Evolutionary conservation across 1,139 yeast genomes (phyloP).

Genomic region (Saccharomycopsis hybrid): DNA sequence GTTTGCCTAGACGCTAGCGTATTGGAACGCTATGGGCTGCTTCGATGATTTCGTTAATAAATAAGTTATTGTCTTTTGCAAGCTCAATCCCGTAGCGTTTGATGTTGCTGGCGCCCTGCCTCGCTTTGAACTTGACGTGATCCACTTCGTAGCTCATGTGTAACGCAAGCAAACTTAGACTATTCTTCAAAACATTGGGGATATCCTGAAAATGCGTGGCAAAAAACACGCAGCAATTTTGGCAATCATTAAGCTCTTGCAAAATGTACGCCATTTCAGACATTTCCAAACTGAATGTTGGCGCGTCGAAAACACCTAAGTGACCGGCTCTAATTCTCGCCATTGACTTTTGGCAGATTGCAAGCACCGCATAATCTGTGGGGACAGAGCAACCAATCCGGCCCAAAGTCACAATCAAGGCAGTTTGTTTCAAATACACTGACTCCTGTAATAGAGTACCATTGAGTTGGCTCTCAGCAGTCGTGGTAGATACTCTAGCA

Average conservation of each 20-base stretch:
- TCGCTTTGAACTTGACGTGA: conserved; percentile 3
- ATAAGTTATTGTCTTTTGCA: no score
- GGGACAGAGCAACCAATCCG: conserved; percentile 48
- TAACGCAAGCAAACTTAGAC: conserved; percentile 25
- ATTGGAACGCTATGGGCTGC: no score
- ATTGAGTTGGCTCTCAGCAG: conserved; percentile 62
- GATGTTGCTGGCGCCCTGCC: no score
- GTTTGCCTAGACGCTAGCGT: no score
- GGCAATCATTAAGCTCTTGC: conserved; percentile 24
- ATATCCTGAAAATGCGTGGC: conserved; percentile 65
- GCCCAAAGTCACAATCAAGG: conserved; percentile 39
- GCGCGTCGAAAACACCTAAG: conserved; percentile 34
- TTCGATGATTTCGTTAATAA: no score
- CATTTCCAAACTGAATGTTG: conserved; percentile 48
- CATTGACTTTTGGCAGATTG: conserved; percentile 36
- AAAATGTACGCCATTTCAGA: conserved; percentile 29
- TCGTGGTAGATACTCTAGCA: conserved; percentile 43
- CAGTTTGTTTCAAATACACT: conserved; percentile 41
- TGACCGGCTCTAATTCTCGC: conserved; percentile 44
- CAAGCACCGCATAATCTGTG: conserved; percentile 36
- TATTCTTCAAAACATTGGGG: conserved; percentile 40
- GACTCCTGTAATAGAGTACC: conserved; percentile 38
- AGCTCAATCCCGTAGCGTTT: no score
- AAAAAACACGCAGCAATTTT: conserved; percentile 63
- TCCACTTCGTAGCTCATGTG: conserved; percentile 64